Base-by-base conservation (phyloP, 768 basidiomycete species). In the Tubosaeta sp. region DNA sequence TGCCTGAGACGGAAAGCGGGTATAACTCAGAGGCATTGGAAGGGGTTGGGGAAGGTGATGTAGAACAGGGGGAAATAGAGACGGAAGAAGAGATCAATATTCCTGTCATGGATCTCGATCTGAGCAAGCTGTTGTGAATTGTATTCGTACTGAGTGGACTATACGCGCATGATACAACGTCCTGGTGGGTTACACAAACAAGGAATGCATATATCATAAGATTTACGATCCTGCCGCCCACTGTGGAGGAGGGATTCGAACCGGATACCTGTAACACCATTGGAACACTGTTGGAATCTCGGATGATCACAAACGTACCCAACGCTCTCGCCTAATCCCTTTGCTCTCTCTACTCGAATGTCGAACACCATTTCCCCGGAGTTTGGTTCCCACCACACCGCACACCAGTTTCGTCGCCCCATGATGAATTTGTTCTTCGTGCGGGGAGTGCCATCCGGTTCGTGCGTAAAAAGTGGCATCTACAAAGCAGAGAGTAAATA, bases 371-470 rank as follows among this genome's bases (percentile, higher is more conserved):
- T 60, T 6, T 88, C 85, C 0, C 85, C 85, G 6, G 79, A 77
- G 2, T 61, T 47, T 13, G 66, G 61, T 41, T 88, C 80, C 73
- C 80, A 85, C 31, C 76, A 70, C 8, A 90, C 82, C 34, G 77
- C 76, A 62, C 88, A 88, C 85, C 91, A 98, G 67, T 97, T 97
- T 34, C 95, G 80, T 50, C 82, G 74, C 2, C 90, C 91, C 85
- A 94, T 94, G 52, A 97, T 84, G 60, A 78, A 85, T 61, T 84
- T 88, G 50, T 84, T 82, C 66, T 90, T 91, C 3, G 26, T 14
- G 34, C 87, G 79, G n/a, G 76, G 54, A 29, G 77, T 74, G 0
- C 92, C 95, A 57, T 91, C 82, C 1, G 94, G 81, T 38, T 95
- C 92, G 12, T 74, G 75, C 9, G 72, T 63, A 68, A 97, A 97